Conservation (phyloP, 257 asterid species). For the Salvia miltiorrhiza region DNA sequence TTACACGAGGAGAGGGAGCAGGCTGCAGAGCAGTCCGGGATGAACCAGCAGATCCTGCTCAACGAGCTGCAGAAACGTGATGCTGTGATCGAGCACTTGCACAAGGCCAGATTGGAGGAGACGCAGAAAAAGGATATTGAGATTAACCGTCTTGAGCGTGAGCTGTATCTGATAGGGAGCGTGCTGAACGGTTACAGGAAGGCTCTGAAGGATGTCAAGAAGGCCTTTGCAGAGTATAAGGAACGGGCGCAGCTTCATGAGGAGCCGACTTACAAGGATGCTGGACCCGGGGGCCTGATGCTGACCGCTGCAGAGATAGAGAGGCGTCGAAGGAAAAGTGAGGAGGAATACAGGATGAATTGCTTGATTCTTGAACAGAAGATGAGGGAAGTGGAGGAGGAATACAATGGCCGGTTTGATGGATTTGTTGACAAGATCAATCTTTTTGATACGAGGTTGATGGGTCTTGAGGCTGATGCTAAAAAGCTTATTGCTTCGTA, state of each 20-base stretch:
- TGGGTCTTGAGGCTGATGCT: slow-evolving; percentile 34
- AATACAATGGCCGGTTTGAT: slow-evolving; percentile 24
- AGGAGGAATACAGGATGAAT: slow-evolving; percentile 53
- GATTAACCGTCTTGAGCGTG: slow-evolving; percentile 64
- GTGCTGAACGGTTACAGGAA: slow-evolving; percentile 69
- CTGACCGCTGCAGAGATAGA: slow-evolving; percentile 62
- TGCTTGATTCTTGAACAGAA: slow-evolving; percentile 49
- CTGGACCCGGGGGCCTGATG: slow-evolving; percentile 80
- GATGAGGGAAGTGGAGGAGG: slow-evolving; percentile 48
- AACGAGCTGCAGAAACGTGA: slow-evolving; percentile 73
- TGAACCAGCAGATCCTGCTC: slow-evolving; percentile 52
- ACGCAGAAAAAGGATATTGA: slow-evolving; percentile 49
- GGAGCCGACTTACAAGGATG: slow-evolving; percentile 67
- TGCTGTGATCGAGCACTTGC: slow-evolving; percentile 40
- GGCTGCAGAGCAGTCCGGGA: slow-evolving; percentile 28
- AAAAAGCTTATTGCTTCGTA: slow-evolving; percentile 32
- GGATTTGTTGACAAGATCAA: slow-evolving; percentile 35
- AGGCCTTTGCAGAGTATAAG: slow-evolving; percentile 63
- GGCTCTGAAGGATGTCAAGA: slow-evolving; percentile 62
- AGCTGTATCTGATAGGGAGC: slow-evolving; percentile 54
- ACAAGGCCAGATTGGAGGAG: slow-evolving; percentile 55
- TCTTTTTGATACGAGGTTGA: slow-evolving; percentile 39
- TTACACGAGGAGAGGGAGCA: slow-evolving; percentile 51
- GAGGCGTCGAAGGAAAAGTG: slow-evolving; percentile 37
- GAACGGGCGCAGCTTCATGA: slow-evolving; percentile 52